Evolutionary conservation across 2,329 filamentous ascomycete species (phyloP).

Genomic region (Clarireedia hainanense): DNA sequence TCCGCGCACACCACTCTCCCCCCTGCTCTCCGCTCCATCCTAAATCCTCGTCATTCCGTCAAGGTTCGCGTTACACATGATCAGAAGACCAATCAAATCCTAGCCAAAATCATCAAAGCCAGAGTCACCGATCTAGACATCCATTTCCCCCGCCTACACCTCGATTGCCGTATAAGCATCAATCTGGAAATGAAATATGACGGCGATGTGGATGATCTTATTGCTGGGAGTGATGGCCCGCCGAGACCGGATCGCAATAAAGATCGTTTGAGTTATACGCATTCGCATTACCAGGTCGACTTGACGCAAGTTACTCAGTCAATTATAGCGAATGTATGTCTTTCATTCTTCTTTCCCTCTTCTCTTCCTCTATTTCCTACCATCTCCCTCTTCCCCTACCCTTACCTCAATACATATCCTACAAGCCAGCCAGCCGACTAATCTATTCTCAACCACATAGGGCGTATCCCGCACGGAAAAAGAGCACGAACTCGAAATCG

Average conservation of each 20-base stretch:
- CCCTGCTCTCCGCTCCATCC: constrained; percentile 52
- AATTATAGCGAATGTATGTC: constrained; percentile 34
- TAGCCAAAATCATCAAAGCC: constrained; percentile 85
- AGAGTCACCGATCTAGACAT: constrained; percentile 85
- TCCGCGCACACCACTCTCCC: constrained; percentile 54
- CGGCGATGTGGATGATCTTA: constrained; percentile 51
- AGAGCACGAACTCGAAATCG: constrained; percentile 76
- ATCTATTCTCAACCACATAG: constrained; percentile 7
- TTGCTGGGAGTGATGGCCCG: constrained; percentile 34
- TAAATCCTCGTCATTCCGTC: constrained; percentile 47
- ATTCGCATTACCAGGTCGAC: constrained; percentile 83
- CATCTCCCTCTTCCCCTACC: not conserved
- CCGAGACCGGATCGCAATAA: constrained; percentile 61
- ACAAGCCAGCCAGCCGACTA: no score
- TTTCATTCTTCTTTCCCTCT: not conserved
- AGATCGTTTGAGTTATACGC: constrained; percentile 84
- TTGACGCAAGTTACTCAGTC: constrained; percentile 91
- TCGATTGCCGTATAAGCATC: constrained; percentile 90
- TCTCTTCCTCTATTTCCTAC: constrained; percentile 2
- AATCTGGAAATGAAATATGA: constrained; percentile 90
- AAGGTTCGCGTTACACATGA: constrained; percentile 72
- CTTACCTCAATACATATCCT: no score
- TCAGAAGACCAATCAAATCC: constrained; percentile 58
- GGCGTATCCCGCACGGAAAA: constrained; percentile 38
- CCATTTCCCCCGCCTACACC: constrained; percentile 64